Evolutionary conservation across 2,329 filamentous ascomycete genomes (phyloP).

Genomic region (Fusarium penzigii): DNA sequence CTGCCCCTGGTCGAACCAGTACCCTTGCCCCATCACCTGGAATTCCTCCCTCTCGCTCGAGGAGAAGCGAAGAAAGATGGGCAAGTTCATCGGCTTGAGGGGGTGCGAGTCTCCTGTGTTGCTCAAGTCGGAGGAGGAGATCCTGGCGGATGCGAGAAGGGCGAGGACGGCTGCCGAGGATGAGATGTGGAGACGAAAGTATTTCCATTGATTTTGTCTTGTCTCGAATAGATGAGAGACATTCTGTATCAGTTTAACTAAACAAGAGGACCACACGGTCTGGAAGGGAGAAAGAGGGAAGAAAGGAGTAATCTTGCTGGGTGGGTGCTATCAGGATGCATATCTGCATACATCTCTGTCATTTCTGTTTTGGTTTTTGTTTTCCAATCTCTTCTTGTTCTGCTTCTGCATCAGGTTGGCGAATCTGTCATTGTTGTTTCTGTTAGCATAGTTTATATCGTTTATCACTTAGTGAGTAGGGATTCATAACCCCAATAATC

Average conservation of each 20-base stretch:
- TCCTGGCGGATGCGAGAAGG: slow-evolving; percentile 44
- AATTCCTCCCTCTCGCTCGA: slow-evolving; percentile 51
- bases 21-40: slow-evolving; percentile 72
- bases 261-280: too few species aligned
- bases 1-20: slow-evolving; percentile 54
- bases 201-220: slow-evolving; percentile 27
- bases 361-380: neutral
- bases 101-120: slow-evolving; percentile 49
- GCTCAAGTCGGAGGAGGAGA: slow-evolving; percentile 49
- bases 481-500: neutral
- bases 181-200: slow-evolving; percentile 50
- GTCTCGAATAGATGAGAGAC: too few species aligned
- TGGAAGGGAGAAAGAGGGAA: too few species aligned
- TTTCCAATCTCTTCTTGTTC: neutral
- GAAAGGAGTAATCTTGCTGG: too few species aligned
- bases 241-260: too few species aligned
- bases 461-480: too few species aligned
- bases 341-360: neutral
- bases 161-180: slow-evolving; percentile 45
- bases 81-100: slow-evolving; percentile 71
- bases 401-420: neutral
- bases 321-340: neutral
- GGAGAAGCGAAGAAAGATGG: slow-evolving; percentile 72
- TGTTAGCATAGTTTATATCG: neutral
- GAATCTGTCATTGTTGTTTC: neutral